These are phyloP conservation scores for Trypanosoma vivax DNA, from an alignment of 208 protist species.

Conservation along the genomic window DNA sequence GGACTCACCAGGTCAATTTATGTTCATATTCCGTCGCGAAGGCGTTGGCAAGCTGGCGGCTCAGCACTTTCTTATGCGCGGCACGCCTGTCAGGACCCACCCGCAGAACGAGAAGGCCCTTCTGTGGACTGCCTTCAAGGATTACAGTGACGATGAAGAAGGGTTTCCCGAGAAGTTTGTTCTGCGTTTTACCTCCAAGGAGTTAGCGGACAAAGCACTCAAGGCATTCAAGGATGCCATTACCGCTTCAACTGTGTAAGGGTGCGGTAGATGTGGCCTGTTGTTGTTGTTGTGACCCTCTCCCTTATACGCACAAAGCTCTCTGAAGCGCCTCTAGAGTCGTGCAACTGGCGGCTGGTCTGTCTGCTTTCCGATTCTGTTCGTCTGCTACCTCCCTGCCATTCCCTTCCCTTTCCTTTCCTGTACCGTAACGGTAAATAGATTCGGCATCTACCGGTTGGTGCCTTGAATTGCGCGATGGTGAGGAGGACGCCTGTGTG, in stretches of 20 bases:
- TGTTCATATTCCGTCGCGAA: constrained; percentile 88
- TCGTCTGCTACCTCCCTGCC: not conserved
- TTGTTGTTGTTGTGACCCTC: not conserved
- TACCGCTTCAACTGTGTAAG: constrained; percentile 26
- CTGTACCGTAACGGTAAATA: too few relatives aligned
- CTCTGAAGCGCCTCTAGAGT: too few relatives aligned
- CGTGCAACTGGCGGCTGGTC: too few relatives aligned
- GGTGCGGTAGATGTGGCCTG: constrained; percentile 2
- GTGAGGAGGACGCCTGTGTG: too few relatives aligned
- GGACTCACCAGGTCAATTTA: constrained; percentile 46
- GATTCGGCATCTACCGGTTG: too few relatives aligned
- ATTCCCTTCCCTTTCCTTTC: not conserved
- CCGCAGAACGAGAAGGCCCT: constrained; percentile 66
- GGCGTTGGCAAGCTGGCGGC: constrained; percentile 80
- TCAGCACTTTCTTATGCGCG: constrained; percentile 79
- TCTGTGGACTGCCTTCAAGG: constrained; percentile 72
- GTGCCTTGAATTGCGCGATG: too few relatives aligned
- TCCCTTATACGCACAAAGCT: not conserved
- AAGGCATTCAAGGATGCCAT: constrained; percentile 62
- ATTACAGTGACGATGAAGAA: constrained; percentile 85
- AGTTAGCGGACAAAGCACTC: constrained; percentile 52
- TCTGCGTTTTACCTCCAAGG: constrained; percentile 62
- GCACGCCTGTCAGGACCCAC: constrained; percentile 68
- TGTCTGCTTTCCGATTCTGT: not conserved
- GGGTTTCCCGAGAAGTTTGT: constrained; percentile 82